These are phyloP conservation scores for Astragalus membranaceus DNA, from an alignment of 306 rosid genomes.

Conservation along the genomic window DNA sequence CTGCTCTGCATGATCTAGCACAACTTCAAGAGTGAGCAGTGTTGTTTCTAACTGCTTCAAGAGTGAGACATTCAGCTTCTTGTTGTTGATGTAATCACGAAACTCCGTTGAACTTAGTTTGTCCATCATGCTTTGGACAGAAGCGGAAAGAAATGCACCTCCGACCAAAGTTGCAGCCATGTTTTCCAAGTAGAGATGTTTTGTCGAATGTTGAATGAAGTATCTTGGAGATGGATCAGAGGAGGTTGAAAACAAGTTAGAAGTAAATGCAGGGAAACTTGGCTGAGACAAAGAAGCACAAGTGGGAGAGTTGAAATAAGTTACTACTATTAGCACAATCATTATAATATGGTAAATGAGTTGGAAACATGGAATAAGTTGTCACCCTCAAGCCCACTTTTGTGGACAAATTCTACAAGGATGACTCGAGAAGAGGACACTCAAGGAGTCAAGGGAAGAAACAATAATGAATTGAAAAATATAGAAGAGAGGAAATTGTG, in stretches of 20 bases:
- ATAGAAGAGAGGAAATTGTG: too few relatives aligned
- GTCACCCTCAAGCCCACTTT: too few relatives aligned
- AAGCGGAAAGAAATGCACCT: background rate
- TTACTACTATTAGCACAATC: background rate
- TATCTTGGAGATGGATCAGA: background rate
- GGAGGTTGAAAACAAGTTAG: background rate
- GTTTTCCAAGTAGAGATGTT: background rate
- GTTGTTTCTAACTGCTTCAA: background rate
- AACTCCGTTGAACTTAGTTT: background rate
- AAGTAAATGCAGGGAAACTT: too few relatives aligned
- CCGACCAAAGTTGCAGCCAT: constrained; percentile 10
- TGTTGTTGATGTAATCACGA: background rate
- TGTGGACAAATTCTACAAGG: too few relatives aligned
- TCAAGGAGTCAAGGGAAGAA: too few relatives aligned
- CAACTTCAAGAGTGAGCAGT: background rate
- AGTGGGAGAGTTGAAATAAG: too few relatives aligned
- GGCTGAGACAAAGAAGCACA: too few relatives aligned
- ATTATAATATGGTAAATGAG: background rate
- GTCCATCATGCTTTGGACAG: background rate
- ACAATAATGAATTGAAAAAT: too few relatives aligned
- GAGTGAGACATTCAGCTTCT: background rate
- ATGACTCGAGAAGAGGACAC: too few relatives aligned
- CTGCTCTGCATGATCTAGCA: constrained; percentile 1
- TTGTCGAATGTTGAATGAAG: background rate
- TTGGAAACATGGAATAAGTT: too few relatives aligned